phyloP scores from a whole-genome alignment of 164 flowering plant species.

The Annona squamosa region DNA sequence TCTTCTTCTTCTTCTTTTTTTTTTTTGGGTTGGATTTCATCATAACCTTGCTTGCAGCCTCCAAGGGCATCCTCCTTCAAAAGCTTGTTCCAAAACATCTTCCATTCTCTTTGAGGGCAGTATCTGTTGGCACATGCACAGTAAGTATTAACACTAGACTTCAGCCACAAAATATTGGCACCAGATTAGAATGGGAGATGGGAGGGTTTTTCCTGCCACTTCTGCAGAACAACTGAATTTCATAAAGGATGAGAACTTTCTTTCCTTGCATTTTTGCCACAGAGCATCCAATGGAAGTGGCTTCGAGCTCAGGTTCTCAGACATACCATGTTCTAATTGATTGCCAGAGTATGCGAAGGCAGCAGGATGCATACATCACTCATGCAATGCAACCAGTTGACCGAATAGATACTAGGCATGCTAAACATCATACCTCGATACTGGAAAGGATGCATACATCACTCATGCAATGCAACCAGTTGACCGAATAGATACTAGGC shows the following conservation, averaged over 20 bases:
- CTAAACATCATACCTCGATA: slow-evolving; percentile 59
- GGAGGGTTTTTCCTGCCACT: neutral
- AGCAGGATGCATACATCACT: neutral
- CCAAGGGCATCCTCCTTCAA: slow-evolving; percentile 96
- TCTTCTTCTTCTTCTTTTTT: too few relatives aligned
- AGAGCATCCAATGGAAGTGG: too few relatives aligned
- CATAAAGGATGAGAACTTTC: too few relatives aligned
- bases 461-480: neutral
- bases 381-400: neutral
- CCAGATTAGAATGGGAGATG: neutral
- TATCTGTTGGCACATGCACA: slow-evolving; percentile 37
- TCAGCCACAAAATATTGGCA: neutral
- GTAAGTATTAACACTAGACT: neutral
- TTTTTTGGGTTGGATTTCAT: slow-evolving; percentile 1
- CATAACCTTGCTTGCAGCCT: slow-evolving; percentile 62
- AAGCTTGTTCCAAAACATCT: slow-evolving; percentile 94
- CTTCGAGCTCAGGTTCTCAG: neutral
- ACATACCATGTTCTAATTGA: neutral
- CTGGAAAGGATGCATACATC: slow-evolving; percentile 4
- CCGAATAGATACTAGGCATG: neutral
- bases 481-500: neutral
- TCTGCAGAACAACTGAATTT: too few relatives aligned
- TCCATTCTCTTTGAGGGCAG: slow-evolving; percentile 86
- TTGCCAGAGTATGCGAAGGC: neutral
- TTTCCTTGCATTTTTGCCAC: too few relatives aligned